These are phyloP conservation scores for Globomyces pollinis-pini DNA, from an alignment of 192 early-diverging fungal species.

Conservation along the genomic window DNA sequence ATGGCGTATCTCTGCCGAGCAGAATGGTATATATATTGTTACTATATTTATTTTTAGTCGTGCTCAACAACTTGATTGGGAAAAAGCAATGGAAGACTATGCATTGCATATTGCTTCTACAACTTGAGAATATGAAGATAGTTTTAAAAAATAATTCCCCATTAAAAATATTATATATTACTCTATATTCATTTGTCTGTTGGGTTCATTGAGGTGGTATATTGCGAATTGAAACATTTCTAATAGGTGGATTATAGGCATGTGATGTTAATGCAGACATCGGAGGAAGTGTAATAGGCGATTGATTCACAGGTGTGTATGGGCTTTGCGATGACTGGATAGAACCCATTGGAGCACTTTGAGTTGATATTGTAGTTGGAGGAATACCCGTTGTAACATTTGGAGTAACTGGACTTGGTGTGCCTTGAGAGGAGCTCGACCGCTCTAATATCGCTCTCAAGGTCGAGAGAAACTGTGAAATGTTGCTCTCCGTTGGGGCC, in stretches of 20 bases:
- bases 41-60: conserved; percentile 15
- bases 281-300: too few species aligned
- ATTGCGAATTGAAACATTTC: not conserved
- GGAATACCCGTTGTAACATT: too few species aligned
- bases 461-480: conserved; percentile 10
- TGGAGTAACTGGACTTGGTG: not conserved
- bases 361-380: too few species aligned
- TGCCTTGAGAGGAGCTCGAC: not conserved
- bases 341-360: too few species aligned
- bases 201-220: not conserved
- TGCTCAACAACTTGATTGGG: conserved; percentile 21
- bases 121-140: not conserved
- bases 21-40: conserved; percentile 28
- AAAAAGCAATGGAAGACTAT: conserved; percentile 39
- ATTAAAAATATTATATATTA: conserved; percentile 8
- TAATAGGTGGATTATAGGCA: too few species aligned
- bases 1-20: conserved; percentile 28
- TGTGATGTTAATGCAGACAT: too few species aligned
- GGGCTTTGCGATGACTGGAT: too few species aligned
- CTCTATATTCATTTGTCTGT: not conserved
- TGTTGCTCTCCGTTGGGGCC: not conserved
- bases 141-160: conserved; percentile 2
- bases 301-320: too few species aligned
- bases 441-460: not conserved
- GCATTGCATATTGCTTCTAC: conserved; percentile 20